Evolutionary conservation across 495 filamentous ascomycete genomes (phyloP).

Genomic region (Usnea hakonensis): DNA sequence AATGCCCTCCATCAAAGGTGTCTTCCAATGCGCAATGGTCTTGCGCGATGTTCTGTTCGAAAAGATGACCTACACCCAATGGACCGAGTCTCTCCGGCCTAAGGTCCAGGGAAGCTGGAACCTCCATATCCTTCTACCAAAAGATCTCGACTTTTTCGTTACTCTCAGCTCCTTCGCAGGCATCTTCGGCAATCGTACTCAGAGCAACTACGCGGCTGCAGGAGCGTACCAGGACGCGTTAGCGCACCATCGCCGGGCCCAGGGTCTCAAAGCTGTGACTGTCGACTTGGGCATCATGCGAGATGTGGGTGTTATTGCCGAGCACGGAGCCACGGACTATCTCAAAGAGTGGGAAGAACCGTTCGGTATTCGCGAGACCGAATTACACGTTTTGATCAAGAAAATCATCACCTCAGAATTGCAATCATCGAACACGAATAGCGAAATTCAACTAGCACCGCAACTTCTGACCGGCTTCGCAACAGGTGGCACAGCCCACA

Average conservation of each 20-base stretch:
- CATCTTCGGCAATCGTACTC: conserved; percentile 46
- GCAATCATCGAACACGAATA: neutral
- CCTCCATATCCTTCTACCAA: conserved; percentile 24
- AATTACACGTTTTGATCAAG: conserved; percentile 20
- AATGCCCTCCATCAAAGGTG: conserved; percentile 32
- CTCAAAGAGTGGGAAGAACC: conserved; percentile 21
- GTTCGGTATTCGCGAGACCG: conserved; percentile 21
- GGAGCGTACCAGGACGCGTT: conserved; percentile 18
- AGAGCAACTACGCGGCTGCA: conserved; percentile 52
- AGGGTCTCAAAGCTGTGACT: conserved; percentile 11
- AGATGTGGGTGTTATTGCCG: conserved; percentile 15
- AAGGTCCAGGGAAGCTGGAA: conserved; percentile 40
- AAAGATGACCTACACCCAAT: conserved; percentile 23
- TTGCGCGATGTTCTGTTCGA: conserved; percentile 27
- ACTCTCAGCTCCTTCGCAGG: conserved; percentile 48
- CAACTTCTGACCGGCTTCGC: conserved; percentile 21
- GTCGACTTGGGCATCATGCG: conserved; percentile 20
- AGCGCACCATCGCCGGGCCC: conserved; percentile 11
- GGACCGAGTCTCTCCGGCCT: conserved; percentile 22
- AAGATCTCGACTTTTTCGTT: conserved; percentile 50
- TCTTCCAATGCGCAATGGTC: conserved; percentile 38
- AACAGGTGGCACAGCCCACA: conserved; percentile 12
- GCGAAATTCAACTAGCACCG: conserved; percentile 5
- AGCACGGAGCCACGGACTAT: conserved; percentile 10
- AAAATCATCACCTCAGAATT: conserved; percentile 11